Base-by-base conservation (phyloP, 1,284 basidiomycete genomes). In the Psilocybe mexicana region DNA sequence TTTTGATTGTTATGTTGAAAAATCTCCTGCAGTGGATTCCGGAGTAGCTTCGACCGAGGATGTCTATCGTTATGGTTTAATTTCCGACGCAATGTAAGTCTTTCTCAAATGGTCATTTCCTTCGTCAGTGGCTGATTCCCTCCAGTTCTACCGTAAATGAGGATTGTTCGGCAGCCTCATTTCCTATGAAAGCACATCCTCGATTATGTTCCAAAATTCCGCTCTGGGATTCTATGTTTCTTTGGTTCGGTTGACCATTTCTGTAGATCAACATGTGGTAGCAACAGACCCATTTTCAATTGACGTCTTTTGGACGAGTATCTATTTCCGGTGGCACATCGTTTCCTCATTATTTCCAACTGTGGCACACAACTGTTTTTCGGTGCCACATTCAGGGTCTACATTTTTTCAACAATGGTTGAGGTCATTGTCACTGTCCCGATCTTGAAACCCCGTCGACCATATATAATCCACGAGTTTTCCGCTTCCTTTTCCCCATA, bases 41-140 rank as follows among this genome's bases (percentile, higher is more conserved):
- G 90, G 46, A 92, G 90, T 67, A 92, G 90, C 66, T 93, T 92
- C 70, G 90, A 93, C 70, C 81, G 91, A 60, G 90, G 90, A n/a
- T 93, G 90, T 69, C 69, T 93, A 33, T 93, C 91, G 14, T 75
- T 93, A 23, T 93, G 90, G 90, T 93, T 93, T 74, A 93, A 92
- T 73, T 93, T 92, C 79, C 84, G 90, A 42, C 88, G 90, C 59
- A 93, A 92, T 72, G 91, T 93, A 70, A 78, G 90, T 78, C 2
- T 43, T 12, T 35, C n/a, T 54, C 10, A 24, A 42, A 23, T 59
- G 55, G 49, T 53, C 49, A 45, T 51, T 30, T 46, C 59, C 44
- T 42, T 47, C 54, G 58, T 59, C 52, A 64, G 56, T 61, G 56
- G 50, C 54, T 49, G 43, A 51, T 42, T 3, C 53, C 54, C 51